Evolutionary conservation across 441 rosid genomes (phyloP).

Genomic region (Dalechampia spathulata): DNA sequence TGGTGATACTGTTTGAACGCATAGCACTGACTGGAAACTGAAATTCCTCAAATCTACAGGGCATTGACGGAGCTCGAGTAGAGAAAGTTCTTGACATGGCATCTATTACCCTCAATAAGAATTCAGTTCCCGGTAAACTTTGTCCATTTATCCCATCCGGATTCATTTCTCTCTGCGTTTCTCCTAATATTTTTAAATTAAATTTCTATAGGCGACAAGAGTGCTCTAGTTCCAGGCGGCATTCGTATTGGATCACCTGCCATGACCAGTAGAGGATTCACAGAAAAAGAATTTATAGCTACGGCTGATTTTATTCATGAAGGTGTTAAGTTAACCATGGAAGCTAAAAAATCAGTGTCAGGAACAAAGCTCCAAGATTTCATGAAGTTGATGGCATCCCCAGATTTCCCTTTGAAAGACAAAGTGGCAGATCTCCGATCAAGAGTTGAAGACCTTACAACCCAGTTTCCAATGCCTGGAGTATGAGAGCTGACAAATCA

Average conservation of each 20-base stretch:
- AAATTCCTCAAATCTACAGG: constrained; percentile 1
- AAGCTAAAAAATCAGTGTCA: constrained; percentile 45
- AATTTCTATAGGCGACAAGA: constrained; percentile 56
- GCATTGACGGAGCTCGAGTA: constrained; percentile 7
- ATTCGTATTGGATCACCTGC: constrained; percentile 92
- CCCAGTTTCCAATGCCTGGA: constrained; percentile 75
- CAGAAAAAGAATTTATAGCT: constrained; percentile 59
- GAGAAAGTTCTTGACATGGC: constrained; percentile 95
- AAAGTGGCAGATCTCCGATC: constrained; percentile 44
- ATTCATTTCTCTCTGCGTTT: too few species aligned
- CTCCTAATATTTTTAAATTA: background rate
- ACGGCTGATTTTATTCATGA: constrained; percentile 69
- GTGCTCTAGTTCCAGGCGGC: constrained; percentile 87
- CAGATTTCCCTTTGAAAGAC: constrained; percentile 44
- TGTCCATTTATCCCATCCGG: background rate
- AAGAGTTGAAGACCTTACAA: constrained; percentile 65
- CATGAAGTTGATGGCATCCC: constrained; percentile 46
- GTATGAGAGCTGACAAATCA: too few species aligned
- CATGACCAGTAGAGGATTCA: constrained; percentile 83
- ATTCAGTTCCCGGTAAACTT: constrained; percentile 73
- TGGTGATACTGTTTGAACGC: too few species aligned
- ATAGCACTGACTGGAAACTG: too few species aligned
- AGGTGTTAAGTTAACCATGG: constrained; percentile 62
- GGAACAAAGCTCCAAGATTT: constrained; percentile 82
- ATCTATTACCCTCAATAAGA: constrained; percentile 86